These are phyloP conservation scores for Leucosporidium scottii DNA, from an alignment of 768 basidiomycete species.

Conservation along the genomic window DNA sequence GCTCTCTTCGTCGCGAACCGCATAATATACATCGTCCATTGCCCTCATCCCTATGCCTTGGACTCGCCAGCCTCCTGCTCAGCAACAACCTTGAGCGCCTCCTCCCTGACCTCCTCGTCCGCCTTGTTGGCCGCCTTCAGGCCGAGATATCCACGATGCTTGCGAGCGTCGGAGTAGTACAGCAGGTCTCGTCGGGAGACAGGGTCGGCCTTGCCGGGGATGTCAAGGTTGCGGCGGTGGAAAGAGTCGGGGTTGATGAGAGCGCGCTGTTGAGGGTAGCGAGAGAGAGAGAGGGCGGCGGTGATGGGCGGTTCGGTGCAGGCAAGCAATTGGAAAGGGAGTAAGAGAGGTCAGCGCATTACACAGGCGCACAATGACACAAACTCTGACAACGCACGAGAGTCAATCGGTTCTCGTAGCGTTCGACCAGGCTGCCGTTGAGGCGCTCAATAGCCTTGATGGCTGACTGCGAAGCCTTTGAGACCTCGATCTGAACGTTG, in stretches of 20 bases:
- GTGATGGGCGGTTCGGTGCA: too few species aligned
- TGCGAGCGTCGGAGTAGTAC: conserved; percentile 35
- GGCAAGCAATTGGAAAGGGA: too few species aligned
- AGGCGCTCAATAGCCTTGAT: conserved; percentile 71
- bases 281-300: not conserved
- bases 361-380: too few species aligned
- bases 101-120: not conserved
- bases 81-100: not conserved
- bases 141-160: conserved; percentile 35
- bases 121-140: not conserved
- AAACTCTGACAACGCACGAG: conserved; percentile 38
- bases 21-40: not conserved
- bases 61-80: not conserved
- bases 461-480: conserved; percentile 77
- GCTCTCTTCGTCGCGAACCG: not conserved
- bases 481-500: conserved; percentile 64
- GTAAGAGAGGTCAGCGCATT: too few species aligned
- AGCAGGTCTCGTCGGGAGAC: conserved; percentile 36
- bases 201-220: conserved; percentile 36
- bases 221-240: conserved; percentile 4
- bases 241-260: conserved; percentile 29
- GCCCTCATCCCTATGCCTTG: not conserved
- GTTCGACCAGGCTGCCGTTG: conserved; percentile 79
- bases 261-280: conserved; percentile 20
- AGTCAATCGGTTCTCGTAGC: conserved; percentile 81